Evolutionary conservation across 352 stramenopile species (phyloP), one percentile per base, ranked within the genome.

Genomic region (Thalassiosira ordinaria): DNA sequence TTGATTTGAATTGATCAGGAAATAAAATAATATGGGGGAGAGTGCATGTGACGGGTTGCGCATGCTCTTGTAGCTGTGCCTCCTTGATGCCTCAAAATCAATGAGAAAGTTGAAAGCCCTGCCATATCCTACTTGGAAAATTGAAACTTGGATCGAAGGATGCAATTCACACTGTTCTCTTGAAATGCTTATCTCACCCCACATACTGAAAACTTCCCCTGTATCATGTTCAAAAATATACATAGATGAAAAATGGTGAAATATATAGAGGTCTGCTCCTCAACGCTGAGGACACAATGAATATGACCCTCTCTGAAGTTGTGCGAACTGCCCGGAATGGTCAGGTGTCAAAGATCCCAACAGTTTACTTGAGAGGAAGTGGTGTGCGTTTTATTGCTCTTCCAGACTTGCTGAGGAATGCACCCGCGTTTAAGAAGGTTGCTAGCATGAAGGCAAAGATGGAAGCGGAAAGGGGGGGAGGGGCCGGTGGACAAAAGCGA

Each of bases 351-450:
- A 93, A 93, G 78, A 60, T 92, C 39, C 82, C 87, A 14, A 82
- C 66, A 13, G 91, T 99, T 13, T 99, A 99, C 82, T 90, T 99
- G 51, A 88, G 96, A 62, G 97, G 97, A 18, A 98, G 94, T 68
- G 96, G 98, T 68, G 97, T 99, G 73, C 97, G 98, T 89, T 95
- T 99, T 59, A 96, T 99, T 83, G 97, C 98, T 55, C 86, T 99
- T 65, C 97, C 96, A 4, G 96, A 99, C 46, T 92, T 99, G 33
- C 91, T 99, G 65, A 98, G 98, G 87, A 98, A 98, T 89, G 97
- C 97, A 59, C 97, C 97, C 20, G 89, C 98, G 20, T 97, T 99
- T 79, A 96, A 96, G 87, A 98, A 98, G 84, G 96, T 99, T 46
- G 92, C 97, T 76, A 94, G 92, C 47, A 91, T 95, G 85, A 95